phyloP scores from a whole-genome alignment of 306 rosid species.

The Hylodesmum podocarpum region DNA sequence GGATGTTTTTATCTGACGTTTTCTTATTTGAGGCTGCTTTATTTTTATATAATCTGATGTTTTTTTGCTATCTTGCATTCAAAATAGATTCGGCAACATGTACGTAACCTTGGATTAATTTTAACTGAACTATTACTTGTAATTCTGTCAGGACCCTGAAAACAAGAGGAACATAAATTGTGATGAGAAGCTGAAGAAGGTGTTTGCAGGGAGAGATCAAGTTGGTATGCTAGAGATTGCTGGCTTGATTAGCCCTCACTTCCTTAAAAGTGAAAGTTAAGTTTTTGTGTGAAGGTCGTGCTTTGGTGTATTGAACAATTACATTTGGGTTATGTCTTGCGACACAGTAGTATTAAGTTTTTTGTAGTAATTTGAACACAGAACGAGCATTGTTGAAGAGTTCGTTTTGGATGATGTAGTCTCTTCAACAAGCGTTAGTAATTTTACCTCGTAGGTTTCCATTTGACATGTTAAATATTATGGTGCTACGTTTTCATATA shows the following conservation, averaged over 20 bases:
- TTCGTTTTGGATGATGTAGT: slow-evolving; percentile 31
- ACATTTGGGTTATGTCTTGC: slow-evolving; percentile 24
- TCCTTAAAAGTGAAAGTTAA: slow-evolving; percentile 50
- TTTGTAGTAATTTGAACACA: slow-evolving; percentile 12
- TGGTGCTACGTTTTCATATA: background rate
- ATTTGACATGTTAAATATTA: slow-evolving; percentile 3
- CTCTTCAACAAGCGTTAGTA: slow-evolving; percentile 23
- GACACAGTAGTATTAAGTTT: slow-evolving; percentile 23
- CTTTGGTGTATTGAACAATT: slow-evolving; percentile 43
- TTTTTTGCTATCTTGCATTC: background rate
- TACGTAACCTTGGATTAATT: slow-evolving; percentile 15
- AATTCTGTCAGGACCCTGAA: slow-evolving; percentile 59
- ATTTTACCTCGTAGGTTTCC: slow-evolving; percentile 5
- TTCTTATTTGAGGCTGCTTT: background rate
- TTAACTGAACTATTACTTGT: slow-evolving; percentile 18
- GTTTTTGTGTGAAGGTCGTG: slow-evolving; percentile 31
- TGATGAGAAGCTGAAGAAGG: slow-evolving; percentile 91
- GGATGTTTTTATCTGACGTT: background rate
- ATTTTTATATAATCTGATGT: background rate
- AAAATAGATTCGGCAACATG: background rate
- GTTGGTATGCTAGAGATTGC: slow-evolving; percentile 88
- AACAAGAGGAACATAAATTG: slow-evolving; percentile 75
- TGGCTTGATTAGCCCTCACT: slow-evolving; percentile 83
- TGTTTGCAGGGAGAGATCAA: slow-evolving; percentile 70
- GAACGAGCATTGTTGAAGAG: slow-evolving; percentile 39